Conservation (phyloP, 2,329 filamentous ascomycete species). For the Aotearoamyces nothofagi region DNA sequence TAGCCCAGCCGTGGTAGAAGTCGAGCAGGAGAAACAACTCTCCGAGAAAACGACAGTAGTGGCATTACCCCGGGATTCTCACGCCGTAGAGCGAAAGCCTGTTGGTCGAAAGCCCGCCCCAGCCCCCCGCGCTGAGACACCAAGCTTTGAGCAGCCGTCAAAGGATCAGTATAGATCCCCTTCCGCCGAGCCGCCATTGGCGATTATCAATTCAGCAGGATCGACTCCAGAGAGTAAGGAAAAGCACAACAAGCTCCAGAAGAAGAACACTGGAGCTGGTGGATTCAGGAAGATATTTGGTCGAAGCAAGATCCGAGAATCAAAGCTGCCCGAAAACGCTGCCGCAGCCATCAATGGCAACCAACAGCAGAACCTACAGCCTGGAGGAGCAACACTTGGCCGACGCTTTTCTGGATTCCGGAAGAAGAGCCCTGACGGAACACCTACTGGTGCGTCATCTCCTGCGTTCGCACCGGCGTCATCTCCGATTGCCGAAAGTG, state of each 20-base stretch:
- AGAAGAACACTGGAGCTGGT: conserved; percentile 24
- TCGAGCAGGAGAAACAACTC: conserved; percentile 8
- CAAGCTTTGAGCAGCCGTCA: conserved; percentile 6
- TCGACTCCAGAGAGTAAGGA: conserved; percentile 29
- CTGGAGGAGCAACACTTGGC: conserved; percentile 16
- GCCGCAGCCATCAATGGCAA: conserved; percentile 34
- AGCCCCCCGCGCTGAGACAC: conserved; percentile 4
- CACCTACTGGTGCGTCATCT: conserved; percentile 7
- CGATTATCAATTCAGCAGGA: conserved; percentile 6
- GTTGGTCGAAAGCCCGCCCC: conserved; percentile 3
- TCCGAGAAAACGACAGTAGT: conserved; percentile 22
- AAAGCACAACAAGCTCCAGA: conserved; percentile 38
- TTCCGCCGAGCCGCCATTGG: conserved; percentile 3
- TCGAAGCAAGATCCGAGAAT: conserved; percentile 41
- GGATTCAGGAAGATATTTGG: conserved; percentile 52
- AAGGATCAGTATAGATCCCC: conserved; percentile 12
- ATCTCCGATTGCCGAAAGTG: conserved; percentile 14
- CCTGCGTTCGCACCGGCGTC: conserved; percentile 16
- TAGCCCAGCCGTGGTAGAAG: conserved; percentile 7
- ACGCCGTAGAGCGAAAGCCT: conserved; percentile 10
- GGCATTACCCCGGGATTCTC: conserved; percentile 10
- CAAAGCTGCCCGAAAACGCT: conserved; percentile 39
- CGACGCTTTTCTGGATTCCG: conserved; percentile 26
- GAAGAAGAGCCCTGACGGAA: conserved; percentile 18
- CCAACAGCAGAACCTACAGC: conserved; percentile 21